phyloP scores from a whole-genome alignment of 1,284 basidiomycete genomes.

The Tetrapyrgos nigripes region DNA sequence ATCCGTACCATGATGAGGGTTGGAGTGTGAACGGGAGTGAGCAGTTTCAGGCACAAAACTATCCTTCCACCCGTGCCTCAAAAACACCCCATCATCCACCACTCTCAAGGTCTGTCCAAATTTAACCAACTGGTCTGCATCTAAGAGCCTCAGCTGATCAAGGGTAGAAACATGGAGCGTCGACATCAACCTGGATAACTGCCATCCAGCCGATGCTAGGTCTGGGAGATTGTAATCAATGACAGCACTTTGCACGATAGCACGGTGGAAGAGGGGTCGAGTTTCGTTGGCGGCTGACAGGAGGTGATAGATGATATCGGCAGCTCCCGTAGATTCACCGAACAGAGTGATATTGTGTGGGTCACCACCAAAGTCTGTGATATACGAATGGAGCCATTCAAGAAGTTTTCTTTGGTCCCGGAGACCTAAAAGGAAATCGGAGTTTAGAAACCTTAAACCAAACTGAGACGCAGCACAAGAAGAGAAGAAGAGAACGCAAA shows the following conservation, averaged over 20 bases:
- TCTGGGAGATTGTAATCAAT: constrained; percentile 67
- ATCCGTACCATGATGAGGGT: too few relatives aligned
- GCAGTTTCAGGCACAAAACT: constrained; percentile 47
- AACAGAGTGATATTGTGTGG: constrained; percentile 74
- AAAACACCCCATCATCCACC: constrained; percentile 72
- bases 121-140: constrained; percentile 59
- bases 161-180: constrained; percentile 56
- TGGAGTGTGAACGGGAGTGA: constrained; percentile 41
- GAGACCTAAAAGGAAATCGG: too few relatives aligned
- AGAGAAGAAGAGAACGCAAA: constrained; percentile 8
- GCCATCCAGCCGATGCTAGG: constrained; percentile 65
- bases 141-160: constrained; percentile 64
- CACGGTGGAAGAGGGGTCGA: constrained; percentile 66
- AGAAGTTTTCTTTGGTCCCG: constrained; percentile 74
- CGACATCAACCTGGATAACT: constrained; percentile 65
- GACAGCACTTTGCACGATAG: constrained; percentile 70
- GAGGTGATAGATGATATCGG: constrained; percentile 75
- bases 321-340: constrained; percentile 72
- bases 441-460: too few relatives aligned
- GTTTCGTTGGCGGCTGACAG: constrained; percentile 67
- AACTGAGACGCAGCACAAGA: too few relatives aligned
- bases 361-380: constrained; percentile 75
- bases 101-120: constrained; percentile 57
- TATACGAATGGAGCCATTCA: constrained; percentile 73
- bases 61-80: constrained; percentile 64